Evolutionary conservation across 805 yeast genomes (phyloP).

Genomic region (Candida namnaoensis): DNA sequence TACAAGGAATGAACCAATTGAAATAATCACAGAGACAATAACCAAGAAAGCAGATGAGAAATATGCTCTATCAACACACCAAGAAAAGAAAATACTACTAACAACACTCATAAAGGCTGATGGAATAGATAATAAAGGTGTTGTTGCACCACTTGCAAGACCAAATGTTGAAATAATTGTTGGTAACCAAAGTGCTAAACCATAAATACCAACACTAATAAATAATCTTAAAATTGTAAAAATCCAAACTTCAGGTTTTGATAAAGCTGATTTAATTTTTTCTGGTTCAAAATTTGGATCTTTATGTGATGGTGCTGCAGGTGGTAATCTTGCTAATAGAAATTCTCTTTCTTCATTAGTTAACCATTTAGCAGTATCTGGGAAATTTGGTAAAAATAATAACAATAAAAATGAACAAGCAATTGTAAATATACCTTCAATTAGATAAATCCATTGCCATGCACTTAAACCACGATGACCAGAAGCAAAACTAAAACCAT

Average conservation of each 20-base stretch:
- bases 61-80: slow-evolving; percentile 6
- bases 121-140: slow-evolving; percentile 11
- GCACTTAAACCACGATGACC: slow-evolving; percentile 8
- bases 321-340: slow-evolving; percentile 3
- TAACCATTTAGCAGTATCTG: slow-evolving; percentile 10
- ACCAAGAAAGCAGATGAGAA: slow-evolving; percentile 2
- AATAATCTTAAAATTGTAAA: slow-evolving; percentile 7
- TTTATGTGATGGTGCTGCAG: slow-evolving; percentile 1
- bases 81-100: slow-evolving; percentile 8
- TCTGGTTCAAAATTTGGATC: slow-evolving; percentile 1
- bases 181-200: slow-evolving; percentile 10
- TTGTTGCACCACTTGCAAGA: neutral
- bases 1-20: slow-evolving; percentile 1
- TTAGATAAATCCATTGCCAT: slow-evolving; percentile 14
- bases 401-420: slow-evolving; percentile 3
- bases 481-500: slow-evolving; percentile 9
- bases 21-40: neutral
- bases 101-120: slow-evolving; percentile 6
- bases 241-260: slow-evolving; percentile 4
- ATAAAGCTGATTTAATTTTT: slow-evolving; percentile 1
- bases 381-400: slow-evolving; percentile 11
- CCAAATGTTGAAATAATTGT: slow-evolving; percentile 7
- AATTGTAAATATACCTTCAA: slow-evolving; percentile 12
- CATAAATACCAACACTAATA: slow-evolving; percentile 9
- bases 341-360: slow-evolving; percentile 7